Evolutionary conservation across 257 asterid genomes (phyloP).

Genomic region (Lycium ferocissimum): DNA sequence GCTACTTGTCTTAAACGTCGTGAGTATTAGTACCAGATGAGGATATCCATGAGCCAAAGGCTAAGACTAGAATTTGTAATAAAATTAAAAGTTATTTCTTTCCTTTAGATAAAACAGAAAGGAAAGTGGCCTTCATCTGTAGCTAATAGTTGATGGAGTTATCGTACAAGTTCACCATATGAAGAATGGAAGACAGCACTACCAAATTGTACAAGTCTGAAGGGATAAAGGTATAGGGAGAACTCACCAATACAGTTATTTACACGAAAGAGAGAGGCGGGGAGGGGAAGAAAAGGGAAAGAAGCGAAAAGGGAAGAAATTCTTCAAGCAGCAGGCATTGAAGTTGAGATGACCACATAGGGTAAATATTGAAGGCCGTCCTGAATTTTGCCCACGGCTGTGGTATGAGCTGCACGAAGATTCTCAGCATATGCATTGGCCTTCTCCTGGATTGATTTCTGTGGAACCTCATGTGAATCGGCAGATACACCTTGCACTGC

Average conservation of each 20-base stretch:
- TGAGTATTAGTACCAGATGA: not conserved
- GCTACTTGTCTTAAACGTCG: not conserved
- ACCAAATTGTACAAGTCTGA: not conserved
- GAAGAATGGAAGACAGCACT: slow-evolving; percentile 9
- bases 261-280: slow-evolving; percentile 40
- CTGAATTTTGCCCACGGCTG: slow-evolving; percentile 76
- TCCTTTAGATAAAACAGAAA: slow-evolving; percentile 51
- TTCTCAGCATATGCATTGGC: slow-evolving; percentile 57
- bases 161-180: slow-evolving; percentile 13
- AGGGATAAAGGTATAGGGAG: not conserved
- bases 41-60: not conserved
- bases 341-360: slow-evolving; percentile 67
- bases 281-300: not conserved
- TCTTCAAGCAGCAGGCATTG: slow-evolving; percentile 73
- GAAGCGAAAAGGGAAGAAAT: slow-evolving; percentile 15
- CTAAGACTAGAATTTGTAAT: slow-evolving; percentile 24
- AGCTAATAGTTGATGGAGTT: slow-evolving; percentile 2
- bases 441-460: slow-evolving; percentile 72
- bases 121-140: slow-evolving; percentile 39
- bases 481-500: slow-evolving; percentile 63
- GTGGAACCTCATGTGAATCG: slow-evolving; percentile 52
- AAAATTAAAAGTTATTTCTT: slow-evolving; percentile 35
- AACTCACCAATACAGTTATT: slow-evolving; percentile 44
- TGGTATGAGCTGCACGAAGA: slow-evolving; percentile 69
- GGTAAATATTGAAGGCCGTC: slow-evolving; percentile 83